These are phyloP conservation scores for Brachypodium distachyon DNA, from an alignment of 202 grass and related monocot species.

Conservation along the genomic window DNA sequence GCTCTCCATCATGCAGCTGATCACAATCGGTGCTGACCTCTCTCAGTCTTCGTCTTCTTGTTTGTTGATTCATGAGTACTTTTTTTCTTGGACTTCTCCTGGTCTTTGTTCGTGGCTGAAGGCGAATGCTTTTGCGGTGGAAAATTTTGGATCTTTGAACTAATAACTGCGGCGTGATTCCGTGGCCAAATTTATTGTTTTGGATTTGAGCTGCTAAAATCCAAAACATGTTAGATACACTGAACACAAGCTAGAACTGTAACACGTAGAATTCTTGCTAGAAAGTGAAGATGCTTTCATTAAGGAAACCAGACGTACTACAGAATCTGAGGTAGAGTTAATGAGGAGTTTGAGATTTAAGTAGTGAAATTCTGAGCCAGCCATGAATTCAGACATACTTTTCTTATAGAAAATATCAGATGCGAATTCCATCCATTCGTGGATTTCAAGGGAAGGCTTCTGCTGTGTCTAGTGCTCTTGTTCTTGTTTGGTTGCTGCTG, in stretches of 20 bases:
- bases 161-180: background rate
- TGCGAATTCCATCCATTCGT: background rate
- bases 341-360: background rate
- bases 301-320: background rate
- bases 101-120: background rate
- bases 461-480: background rate
- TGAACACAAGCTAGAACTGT: background rate
- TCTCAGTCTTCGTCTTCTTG: background rate
- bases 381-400: background rate
- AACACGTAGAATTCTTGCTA: background rate
- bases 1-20: conserved; percentile 74
- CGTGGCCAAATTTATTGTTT: background rate
- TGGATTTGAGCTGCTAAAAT: background rate
- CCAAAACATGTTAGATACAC: background rate
- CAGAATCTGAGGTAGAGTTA: background rate
- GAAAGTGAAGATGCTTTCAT: background rate
- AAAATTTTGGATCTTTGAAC: background rate
- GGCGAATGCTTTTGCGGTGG: background rate
- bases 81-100: background rate
- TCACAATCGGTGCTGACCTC: conserved; percentile 50
- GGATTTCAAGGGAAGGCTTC: background rate
- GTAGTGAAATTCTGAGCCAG: background rate
- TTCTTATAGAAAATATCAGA: too few species aligned
- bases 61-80: background rate
- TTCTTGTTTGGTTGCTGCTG: background rate